A percentile compares a stretch with the other conserved stretches of the same genome.
phyloP scores from a whole-genome alignment of 306 rosid genomes.

The Inga laurina region DNA sequence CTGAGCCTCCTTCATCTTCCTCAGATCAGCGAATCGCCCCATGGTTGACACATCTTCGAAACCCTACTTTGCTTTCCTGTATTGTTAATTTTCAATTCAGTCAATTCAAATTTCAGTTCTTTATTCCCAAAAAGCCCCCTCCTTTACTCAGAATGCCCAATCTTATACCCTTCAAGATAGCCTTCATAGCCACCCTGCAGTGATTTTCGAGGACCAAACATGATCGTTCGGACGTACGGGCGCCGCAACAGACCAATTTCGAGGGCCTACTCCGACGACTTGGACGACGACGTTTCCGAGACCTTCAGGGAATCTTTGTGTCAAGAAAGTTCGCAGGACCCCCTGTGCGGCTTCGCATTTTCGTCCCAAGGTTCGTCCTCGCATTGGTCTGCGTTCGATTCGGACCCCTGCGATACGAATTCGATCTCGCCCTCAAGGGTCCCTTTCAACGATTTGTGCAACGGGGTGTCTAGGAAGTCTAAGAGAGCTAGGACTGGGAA shows the following conservation, averaged over 20 bases:
- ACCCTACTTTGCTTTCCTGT: neutral
- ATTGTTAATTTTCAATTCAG: neutral
- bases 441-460: conserved; percentile 45
- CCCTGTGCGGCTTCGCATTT: conserved; percentile 50
- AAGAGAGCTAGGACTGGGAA: conserved; percentile 50
- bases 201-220: conserved; percentile 38
- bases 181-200: conserved; percentile 24
- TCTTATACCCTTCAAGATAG: neutral
- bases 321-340: conserved; percentile 58
- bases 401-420: conserved; percentile 57
- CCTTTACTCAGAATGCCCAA: conserved; percentile 31
- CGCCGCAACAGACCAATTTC: conserved; percentile 75
- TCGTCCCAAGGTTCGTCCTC: conserved; percentile 87
- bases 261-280: conserved; percentile 58
- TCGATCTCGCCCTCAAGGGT: conserved; percentile 33
- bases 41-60: neutral
- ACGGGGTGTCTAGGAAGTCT: conserved; percentile 43
- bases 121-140: conserved; percentile 42
- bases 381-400: conserved; percentile 76
- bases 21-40: conserved; percentile 10
- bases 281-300: conserved; percentile 73
- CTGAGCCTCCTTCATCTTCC: neutral
- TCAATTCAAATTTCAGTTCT: neutral
- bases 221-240: conserved; percentile 94
- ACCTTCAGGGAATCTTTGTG: conserved; percentile 50